Base-by-base conservation (phyloP, 202 grass and related monocot species). In the Tripidium arundinaceum region DNA sequence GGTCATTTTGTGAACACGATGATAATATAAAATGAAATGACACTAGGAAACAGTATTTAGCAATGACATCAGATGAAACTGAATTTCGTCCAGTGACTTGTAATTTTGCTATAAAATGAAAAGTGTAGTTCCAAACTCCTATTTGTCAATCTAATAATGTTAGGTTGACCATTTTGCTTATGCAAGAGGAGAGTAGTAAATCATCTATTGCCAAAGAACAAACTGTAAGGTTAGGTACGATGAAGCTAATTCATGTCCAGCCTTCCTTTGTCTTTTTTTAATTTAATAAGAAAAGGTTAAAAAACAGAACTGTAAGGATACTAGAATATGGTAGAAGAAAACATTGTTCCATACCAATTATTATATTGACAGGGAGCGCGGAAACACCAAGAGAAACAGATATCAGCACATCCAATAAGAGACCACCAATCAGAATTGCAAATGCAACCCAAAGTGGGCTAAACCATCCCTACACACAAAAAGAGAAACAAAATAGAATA, bases 401-500 rank as follows among this genome's bases (percentile, higher is more conserved):
- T 69, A 99, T 94, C 61, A 99, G 92, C 83, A 99, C 96, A 65
- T 99, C 96, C 86, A 99, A 73, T 58, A 99, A 88, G 65, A 99
- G 92, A 43, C 92, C 96, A 24, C 96, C 96, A 68, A 99, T 95
- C 85, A 99, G 88, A 86, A 99, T 95, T 74, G 92, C 90, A 85
- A 99, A 99, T 63, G 96, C 96, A 85, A 99, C 86, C 96, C 96
- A 99, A 60, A 99, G 87, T 59, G 96, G 96, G 83, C 90, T 99
- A 89, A 95, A 89, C 83, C 96, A 99, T 82, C 92, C 85, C 96
- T 99, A 77, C 59, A 84, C 39, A 87, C 57, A 91, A 22, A 83
- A 18, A 77, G 62, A 78, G 77, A 62, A 38, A 57, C 52, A 71
- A 8, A 70, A 70, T 74, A 75, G 83, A 81, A 88, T 83, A 85